A percentile compares a stretch with the other conserved stretches of the same genome.
Conservation (phyloP, 179 eudicot genomes). For the Corrigiola litoralis region DNA sequence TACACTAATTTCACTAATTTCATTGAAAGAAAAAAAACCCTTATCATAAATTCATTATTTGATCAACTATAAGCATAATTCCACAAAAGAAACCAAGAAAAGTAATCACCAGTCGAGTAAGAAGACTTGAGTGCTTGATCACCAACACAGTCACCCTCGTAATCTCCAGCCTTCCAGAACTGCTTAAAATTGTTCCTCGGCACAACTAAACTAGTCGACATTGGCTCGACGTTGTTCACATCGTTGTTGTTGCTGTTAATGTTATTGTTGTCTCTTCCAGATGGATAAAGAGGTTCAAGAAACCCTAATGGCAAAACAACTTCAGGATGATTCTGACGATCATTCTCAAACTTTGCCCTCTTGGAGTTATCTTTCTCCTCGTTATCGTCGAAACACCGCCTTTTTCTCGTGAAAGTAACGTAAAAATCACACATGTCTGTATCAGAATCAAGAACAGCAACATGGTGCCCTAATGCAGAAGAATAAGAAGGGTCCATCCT, state of each 20-base stretch:
- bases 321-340: neutral
- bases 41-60: no score
- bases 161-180: slow-evolving; percentile 77
- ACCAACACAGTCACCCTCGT: slow-evolving; percentile 21
- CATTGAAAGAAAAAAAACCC: no score
- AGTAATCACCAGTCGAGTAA: neutral
- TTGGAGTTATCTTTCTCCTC: neutral
- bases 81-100: neutral
- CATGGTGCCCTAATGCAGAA: neutral
- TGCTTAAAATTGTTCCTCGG: slow-evolving; percentile 29
- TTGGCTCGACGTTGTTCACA: neutral
- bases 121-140: slow-evolving; percentile 5
- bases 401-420: neutral
- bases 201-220: neutral
- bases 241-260: neutral
- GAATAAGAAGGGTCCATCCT: neutral
- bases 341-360: slow-evolving; percentile 5
- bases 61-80: neutral
- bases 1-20: no score
- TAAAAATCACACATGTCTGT: neutral
- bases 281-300: slow-evolving; percentile 8
- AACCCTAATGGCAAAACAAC: slow-evolving; percentile 16
- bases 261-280: neutral
- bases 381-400: neutral
- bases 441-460: neutral